Base-by-base conservation (phyloP, 2,329 filamentous ascomycete species). In the Fusarium albidum region DNA sequence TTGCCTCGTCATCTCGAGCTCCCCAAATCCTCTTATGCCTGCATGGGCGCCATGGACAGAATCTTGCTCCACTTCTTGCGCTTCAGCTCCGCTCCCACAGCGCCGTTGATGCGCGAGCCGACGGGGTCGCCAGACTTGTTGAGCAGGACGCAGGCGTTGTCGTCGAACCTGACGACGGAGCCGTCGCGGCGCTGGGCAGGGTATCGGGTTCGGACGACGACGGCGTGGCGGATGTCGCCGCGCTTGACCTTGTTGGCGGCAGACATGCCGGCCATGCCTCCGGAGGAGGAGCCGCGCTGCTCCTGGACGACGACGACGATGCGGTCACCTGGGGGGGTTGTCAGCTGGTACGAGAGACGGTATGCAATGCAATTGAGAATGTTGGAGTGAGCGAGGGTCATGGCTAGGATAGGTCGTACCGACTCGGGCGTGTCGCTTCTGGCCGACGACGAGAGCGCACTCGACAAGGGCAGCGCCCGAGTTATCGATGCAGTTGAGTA, bases 401-500 rank as follows among this genome's bases (percentile, higher is more conserved):
- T 31, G n/a, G 7, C 14, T 55, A 25, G 50, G 38, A 31, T 18
- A 32, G 27, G 32, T 63, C 82, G 68, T 83, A 96, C 93, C 95
- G 70, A 99, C 93, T 70, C 88, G 89, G 55, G 94, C 95, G 69
- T 88, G 86, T 65, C 87, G 82, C 80, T 97, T 96, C 79, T 94
- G 95, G 71, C 91, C 91, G 69, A 99, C 81, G 59, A 98, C 90
- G 73, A 94, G 89, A 73, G 90, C 91, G 79, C 95, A 99, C 80
- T 99, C 95, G 78, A 98, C 95, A 65, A 99, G 83, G 68, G 95
- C 93, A 66, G 95, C 95, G 73, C 95, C 95, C 63, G 95, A 98
- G 82, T 97, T 99, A 88, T 99, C 95, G 86, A 99, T 98, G 88
- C 95, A 98, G 79, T 95, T 97, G 69, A 99, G 85, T 86, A 99